These are phyloP conservation scores for Ogataea parapolymorpha DNA, from an alignment of 805 yeast genomes.

Conservation along the genomic window DNA sequence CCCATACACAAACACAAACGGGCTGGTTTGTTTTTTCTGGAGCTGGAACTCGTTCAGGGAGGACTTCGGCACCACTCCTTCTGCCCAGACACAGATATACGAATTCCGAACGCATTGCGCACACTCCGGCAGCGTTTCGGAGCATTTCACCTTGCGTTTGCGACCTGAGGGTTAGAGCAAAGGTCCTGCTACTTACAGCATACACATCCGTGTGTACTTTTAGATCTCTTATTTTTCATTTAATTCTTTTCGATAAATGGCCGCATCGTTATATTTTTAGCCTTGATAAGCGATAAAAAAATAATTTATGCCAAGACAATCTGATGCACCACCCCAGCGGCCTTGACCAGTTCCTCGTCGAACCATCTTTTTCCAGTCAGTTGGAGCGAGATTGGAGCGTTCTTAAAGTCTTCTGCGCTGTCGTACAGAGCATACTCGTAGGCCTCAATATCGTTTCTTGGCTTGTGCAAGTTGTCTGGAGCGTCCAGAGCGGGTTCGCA, in stretches of 20 bases:
- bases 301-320: slow-evolving; percentile 16
- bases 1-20: slow-evolving; percentile 14
- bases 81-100: slow-evolving; percentile 16
- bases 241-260: not conserved
- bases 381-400: slow-evolving; percentile 50
- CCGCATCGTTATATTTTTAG: not conserved
- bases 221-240: not conserved
- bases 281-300: not conserved
- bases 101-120: slow-evolving; percentile 14
- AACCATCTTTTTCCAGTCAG: slow-evolving; percentile 48
- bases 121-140: slow-evolving; percentile 22
- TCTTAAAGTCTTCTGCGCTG: slow-evolving; percentile 34
- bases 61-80: slow-evolving; percentile 5
- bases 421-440: slow-evolving; percentile 33
- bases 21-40: not conserved
- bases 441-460: slow-evolving; percentile 27
- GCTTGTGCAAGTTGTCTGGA: slow-evolving; percentile 14
- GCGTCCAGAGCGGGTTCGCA: slow-evolving; percentile 37
- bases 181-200: slow-evolving; percentile 19
- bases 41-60: slow-evolving; percentile 17
- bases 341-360: slow-evolving; percentile 48
- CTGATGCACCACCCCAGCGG: slow-evolving; percentile 37
- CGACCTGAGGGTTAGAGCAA: slow-evolving; percentile 14
- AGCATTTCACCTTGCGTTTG: slow-evolving; percentile 27
- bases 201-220: slow-evolving; percentile 24